Conservation (phyloP, 1,284 basidiomycete species). For the Xerocomus amazonicus region DNA sequence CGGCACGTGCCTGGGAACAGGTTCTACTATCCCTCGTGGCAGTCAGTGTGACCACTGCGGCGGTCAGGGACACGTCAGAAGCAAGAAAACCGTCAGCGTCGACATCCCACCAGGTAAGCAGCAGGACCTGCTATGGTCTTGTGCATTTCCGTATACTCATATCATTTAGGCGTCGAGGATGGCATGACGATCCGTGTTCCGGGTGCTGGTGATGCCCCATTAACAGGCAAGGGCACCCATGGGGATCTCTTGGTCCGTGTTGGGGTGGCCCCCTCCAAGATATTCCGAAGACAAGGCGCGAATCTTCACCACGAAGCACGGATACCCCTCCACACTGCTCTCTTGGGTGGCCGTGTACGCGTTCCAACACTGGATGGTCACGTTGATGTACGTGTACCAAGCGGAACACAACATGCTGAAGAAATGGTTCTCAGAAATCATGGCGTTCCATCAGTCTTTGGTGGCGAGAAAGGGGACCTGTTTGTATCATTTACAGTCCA, state of each 20-base stretch:
- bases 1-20: constrained; percentile 79
- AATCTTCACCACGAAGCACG: constrained; percentile 91
- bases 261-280: constrained; percentile 77
- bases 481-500: constrained; percentile 88
- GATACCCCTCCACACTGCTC: constrained; percentile 89
- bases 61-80: constrained; percentile 86
- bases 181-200: constrained; percentile 91
- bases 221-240: constrained; percentile 69
- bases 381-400: constrained; percentile 91
- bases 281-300: constrained; percentile 88
- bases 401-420: constrained; percentile 94
- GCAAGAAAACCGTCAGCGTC: constrained; percentile 76
- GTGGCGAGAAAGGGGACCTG: constrained; percentile 78
- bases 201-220: constrained; percentile 82
- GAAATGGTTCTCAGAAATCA: constrained; percentile 93
- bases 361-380: constrained; percentile 96
- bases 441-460: constrained; percentile 75
- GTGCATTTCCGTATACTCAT: constrained; percentile 17
- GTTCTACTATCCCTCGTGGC: constrained; percentile 75
- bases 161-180: constrained; percentile 80
- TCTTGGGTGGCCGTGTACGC: constrained; percentile 88
- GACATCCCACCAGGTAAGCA: constrained; percentile 81
- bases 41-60: constrained; percentile 80
- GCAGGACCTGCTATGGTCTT: constrained; percentile 5
- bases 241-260: constrained; percentile 92